Conservation (phyloP, 495 filamentous ascomycete species). For the Aspergillus sclerotiicarbonarius region DNA sequence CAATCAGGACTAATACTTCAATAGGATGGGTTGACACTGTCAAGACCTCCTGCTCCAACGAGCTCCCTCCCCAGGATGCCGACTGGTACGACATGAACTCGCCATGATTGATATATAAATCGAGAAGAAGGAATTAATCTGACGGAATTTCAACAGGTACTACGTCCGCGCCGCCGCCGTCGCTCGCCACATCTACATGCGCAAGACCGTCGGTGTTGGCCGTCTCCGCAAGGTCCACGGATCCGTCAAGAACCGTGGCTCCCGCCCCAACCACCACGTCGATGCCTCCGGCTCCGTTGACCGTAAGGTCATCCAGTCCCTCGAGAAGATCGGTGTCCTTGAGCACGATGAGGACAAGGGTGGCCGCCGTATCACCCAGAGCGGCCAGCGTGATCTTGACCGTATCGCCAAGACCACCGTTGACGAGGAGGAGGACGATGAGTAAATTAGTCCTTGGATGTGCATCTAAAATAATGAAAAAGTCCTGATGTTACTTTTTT, state of each 20-base stretch:
- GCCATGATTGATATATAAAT: neutral
- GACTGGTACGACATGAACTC: conserved; percentile 65
- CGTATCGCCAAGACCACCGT: conserved; percentile 64
- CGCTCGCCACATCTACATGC: conserved; percentile 97
- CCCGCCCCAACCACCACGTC: conserved; percentile 88
- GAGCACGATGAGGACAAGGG: conserved; percentile 97
- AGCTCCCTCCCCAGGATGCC: conserved; percentile 93
- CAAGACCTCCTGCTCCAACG: conserved; percentile 93
- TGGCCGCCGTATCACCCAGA: conserved; percentile 93
- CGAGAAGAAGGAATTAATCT: no score
- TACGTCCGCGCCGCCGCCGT: conserved; percentile 95
- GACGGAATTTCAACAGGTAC: no score
- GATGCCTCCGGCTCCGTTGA: conserved; percentile 93
- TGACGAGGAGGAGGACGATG: conserved; percentile 51
- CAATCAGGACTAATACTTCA: conserved; percentile 13
- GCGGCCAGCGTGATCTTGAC: conserved; percentile 97
- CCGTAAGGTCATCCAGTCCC: conserved; percentile 90
- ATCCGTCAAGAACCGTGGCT: conserved; percentile 93
- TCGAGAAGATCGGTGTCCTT: conserved; percentile 98
- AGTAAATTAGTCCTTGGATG: conserved; percentile 39
- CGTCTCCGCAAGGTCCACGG: conserved; percentile 92
- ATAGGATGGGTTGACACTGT: conserved; percentile 97
- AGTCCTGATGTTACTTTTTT: conserved; percentile 37
- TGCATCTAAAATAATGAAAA: conserved; percentile 32
- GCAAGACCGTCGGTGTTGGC: conserved; percentile 97